Conservation (phyloP, 2,329 filamentous ascomycete species). For the Byssochlamys sp. region DNA sequence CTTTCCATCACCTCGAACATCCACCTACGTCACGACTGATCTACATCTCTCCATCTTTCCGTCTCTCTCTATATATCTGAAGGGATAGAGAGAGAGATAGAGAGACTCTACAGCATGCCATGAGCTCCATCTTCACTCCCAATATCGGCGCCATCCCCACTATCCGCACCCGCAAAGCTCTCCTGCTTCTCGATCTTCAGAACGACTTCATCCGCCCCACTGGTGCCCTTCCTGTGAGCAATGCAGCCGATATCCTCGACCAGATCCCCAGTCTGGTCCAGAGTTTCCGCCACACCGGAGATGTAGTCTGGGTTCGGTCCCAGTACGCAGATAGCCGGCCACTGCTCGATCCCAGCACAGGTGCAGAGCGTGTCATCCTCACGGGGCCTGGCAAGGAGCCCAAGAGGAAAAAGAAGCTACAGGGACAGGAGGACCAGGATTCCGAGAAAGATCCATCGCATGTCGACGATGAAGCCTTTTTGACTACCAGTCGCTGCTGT, state of each 20-base stretch:
- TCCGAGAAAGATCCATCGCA: not conserved
- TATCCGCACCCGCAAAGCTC: constrained; percentile 55
- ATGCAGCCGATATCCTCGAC: constrained; percentile 57
- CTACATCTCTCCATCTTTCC: not conserved
- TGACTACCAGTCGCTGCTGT: constrained; percentile 32
- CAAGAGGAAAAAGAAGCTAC: constrained; percentile 5
- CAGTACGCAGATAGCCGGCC: constrained; percentile 57
- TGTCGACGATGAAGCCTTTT: constrained; percentile 35
- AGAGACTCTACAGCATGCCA: not conserved
- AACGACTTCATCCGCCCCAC: constrained; percentile 70
- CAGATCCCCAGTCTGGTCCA: constrained; percentile 57
- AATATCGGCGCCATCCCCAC: constrained; percentile 24
- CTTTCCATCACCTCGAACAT: not conserved
- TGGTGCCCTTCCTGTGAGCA: constrained; percentile 57
- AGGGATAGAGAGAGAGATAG: not conserved
- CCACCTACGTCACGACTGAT: not conserved
- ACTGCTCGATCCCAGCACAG: constrained; percentile 42
- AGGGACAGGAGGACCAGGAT: not conserved
- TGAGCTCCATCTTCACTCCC: constrained; percentile 6
- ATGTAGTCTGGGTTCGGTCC: constrained; percentile 77
- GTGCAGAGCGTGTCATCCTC: constrained; percentile 37
- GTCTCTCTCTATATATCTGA: not conserved
- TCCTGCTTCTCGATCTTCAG: constrained; percentile 78
- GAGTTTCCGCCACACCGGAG: constrained; percentile 61
- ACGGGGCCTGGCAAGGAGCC: constrained; percentile 21